Conservation (phyloP, 495 filamentous ascomycete genomes). For the Cercophora samala region DNA sequence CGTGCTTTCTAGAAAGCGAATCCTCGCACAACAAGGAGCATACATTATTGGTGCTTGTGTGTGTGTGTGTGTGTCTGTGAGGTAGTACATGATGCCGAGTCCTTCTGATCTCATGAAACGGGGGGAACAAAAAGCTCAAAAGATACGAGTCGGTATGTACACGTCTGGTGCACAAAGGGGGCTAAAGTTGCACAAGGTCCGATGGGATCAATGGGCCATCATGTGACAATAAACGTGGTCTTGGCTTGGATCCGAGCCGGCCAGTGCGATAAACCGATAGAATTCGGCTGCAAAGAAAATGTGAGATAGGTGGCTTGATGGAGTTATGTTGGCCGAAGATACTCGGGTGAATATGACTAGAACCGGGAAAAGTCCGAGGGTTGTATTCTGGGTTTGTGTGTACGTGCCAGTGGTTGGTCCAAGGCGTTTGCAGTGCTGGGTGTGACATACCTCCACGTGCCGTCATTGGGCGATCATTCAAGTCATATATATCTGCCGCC, state of each 20-base stretch:
- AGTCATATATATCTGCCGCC: background rate
- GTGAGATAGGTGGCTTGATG: background rate
- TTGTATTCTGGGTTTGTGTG: background rate
- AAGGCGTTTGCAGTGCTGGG: background rate
- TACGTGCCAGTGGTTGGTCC: background rate
- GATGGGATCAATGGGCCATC: too few species aligned
- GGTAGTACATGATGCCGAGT: background rate
- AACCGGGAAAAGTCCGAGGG: background rate
- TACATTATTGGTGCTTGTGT: too few species aligned
- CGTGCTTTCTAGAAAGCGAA: too few species aligned
- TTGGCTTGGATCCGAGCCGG: background rate
- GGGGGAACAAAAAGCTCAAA: background rate
- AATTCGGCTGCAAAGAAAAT: background rate
- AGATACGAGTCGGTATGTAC: background rate
- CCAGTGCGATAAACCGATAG: background rate
- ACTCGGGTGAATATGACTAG: background rate
- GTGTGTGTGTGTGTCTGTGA: too few species aligned
- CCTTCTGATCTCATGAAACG: background rate
- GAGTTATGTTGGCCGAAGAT: background rate
- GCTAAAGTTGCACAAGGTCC: background rate
- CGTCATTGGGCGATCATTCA: background rate
- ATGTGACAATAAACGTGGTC: too few species aligned
- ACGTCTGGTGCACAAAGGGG: background rate
- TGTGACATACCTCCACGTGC: background rate
- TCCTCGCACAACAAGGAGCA: too few species aligned